Conservation (phyloP, 2,329 filamentous ascomycete species). For the Trichoderma guizhouense region DNA sequence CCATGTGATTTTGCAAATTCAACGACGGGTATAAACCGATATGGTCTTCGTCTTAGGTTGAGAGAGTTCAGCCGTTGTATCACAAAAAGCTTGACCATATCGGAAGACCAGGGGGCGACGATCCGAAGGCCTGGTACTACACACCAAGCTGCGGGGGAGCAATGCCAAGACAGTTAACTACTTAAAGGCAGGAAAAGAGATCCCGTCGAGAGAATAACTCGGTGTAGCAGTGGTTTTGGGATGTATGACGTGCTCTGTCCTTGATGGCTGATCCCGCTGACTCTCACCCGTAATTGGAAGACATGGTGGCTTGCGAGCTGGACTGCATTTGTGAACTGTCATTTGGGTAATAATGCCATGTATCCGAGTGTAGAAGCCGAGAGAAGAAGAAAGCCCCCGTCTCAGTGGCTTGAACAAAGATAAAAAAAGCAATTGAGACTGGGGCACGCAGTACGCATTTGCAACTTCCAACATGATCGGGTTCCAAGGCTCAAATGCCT, state of each 20-base stretch:
- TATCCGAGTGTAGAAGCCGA: not conserved
- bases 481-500: not conserved
- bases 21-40: not conserved
- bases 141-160: not conserved
- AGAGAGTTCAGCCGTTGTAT: not conserved
- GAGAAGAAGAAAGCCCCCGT: not conserved
- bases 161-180: not conserved
- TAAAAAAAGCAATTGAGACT: not conserved
- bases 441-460: not conserved
- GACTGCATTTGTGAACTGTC: conserved; percentile 4
- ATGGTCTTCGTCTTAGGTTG: not conserved
- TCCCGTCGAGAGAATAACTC: not conserved
- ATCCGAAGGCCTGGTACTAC: conserved; percentile 8
- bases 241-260: conserved; percentile 11
- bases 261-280: not conserved
- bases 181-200: not conserved
- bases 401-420: not conserved
- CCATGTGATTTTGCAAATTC: not conserved
- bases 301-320: not conserved
- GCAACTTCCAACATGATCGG: not conserved
- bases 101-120: not conserved
- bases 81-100: not conserved
- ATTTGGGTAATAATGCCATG: not conserved
- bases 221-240: not conserved
- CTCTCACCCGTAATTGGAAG: not conserved